Conservation (phyloP, 345 rosid species). For the Salix udensis region DNA sequence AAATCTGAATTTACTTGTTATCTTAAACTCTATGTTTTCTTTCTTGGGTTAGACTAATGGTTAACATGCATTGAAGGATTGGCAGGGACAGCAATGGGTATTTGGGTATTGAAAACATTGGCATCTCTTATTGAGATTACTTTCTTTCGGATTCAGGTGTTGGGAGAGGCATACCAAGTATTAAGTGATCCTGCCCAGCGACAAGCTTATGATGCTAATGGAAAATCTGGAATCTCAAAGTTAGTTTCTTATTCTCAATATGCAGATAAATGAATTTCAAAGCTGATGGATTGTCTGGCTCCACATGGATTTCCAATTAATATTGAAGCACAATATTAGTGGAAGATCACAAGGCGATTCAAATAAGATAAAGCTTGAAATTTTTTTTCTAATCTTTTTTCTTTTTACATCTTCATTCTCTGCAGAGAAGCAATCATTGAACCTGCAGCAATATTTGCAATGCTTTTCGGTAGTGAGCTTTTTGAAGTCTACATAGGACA, state of each 20-base stretch:
- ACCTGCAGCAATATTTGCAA: slow-evolving; percentile 92
- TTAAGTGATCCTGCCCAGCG: slow-evolving; percentile 85
- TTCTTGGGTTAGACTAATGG: background rate
- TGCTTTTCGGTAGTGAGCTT: slow-evolving; percentile 99
- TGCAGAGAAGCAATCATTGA: slow-evolving; percentile 88
- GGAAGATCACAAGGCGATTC: too few relatives aligned
- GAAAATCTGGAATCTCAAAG: slow-evolving; percentile 96
- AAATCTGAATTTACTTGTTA: background rate
- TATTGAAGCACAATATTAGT: too few relatives aligned
- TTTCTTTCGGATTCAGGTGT: slow-evolving; percentile 45
- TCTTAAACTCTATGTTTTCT: background rate
- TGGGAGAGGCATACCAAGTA: slow-evolving; percentile 98
- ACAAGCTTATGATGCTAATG: slow-evolving; percentile 86
- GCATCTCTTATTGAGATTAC: slow-evolving; percentile 5
- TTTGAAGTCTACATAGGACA: slow-evolving; percentile 92
- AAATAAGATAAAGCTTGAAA: background rate
- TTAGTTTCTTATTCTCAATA: slow-evolving; percentile 44
- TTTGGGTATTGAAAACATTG: background rate
- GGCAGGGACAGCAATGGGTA: background rate
- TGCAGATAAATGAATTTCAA: slow-evolving; percentile 17
- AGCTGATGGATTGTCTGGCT: slow-evolving; percentile 4
- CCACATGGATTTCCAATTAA: background rate
- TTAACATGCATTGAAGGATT: background rate
- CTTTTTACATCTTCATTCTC: slow-evolving; percentile 15
- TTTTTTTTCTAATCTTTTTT: background rate